Conservation (phyloP, 768 basidiomycete species). For the Leccinum subtestaceum region DNA sequence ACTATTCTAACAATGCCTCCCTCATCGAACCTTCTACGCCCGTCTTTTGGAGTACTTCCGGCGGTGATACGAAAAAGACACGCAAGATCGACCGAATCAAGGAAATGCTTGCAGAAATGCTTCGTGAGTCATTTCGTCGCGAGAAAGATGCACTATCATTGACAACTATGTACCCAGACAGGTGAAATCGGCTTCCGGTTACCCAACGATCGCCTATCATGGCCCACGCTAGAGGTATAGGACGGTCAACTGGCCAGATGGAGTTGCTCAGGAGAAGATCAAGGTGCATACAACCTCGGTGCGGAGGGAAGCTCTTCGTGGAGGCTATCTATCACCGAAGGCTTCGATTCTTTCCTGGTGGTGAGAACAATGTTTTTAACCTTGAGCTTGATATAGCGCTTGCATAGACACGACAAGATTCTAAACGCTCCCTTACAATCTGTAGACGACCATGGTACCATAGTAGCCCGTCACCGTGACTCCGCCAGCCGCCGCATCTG, state of each 20-base stretch:
- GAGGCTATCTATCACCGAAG: neutral
- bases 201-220: too few relatives aligned
- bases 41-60: neutral
- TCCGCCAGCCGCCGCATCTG: neutral
- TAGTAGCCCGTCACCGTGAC: neutral
- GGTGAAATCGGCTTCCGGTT: neutral
- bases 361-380: neutral
- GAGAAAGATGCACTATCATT: neutral
- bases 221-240: too few relatives aligned
- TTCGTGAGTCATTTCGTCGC: conserved; percentile 3
- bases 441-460: neutral
- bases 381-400: neutral
- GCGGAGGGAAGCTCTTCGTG: neutral
- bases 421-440: too few relatives aligned
- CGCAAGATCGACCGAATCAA: conserved; percentile 8
- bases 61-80: neutral
- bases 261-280: too few relatives aligned
- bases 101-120: neutral
- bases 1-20: neutral
- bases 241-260: too few relatives aligned
- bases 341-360: neutral
- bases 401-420: neutral
- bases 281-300: neutral
- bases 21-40: neutral
- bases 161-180: neutral